These are phyloP conservation scores for Ceratocystis cacaofunesta DNA, from an alignment of 2,329 filamentous ascomycete genomes.

Conservation along the genomic window DNA sequence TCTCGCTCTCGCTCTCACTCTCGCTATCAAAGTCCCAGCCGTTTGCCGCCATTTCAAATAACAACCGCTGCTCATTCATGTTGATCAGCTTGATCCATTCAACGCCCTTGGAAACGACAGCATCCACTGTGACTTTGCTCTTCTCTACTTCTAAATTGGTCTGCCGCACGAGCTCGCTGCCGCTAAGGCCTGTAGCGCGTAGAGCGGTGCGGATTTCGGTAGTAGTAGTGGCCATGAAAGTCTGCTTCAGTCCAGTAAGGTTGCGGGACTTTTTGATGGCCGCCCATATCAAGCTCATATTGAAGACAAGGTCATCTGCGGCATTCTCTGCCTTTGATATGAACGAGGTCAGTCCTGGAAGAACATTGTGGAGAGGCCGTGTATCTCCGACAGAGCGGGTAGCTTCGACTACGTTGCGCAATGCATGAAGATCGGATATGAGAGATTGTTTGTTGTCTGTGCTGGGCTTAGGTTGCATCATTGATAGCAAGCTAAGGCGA, in stretches of 20 bases:
- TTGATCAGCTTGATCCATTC: slow-evolving; percentile 8
- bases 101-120: neutral
- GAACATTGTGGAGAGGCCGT: neutral
- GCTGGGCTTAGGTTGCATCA: neutral
- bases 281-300: slow-evolving; percentile 3
- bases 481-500: neutral
- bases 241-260: neutral
- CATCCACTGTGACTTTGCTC: neutral
- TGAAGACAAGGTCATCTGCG: slow-evolving; percentile 1
- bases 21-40: slow-evolving; percentile 7
- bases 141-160: neutral
- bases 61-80: neutral
- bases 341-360: neutral
- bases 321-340: neutral
- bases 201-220: neutral
- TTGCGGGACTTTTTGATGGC: slow-evolving; percentile 2
- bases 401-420: slow-evolving; percentile 1
- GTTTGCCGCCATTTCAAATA: slow-evolving; percentile 5
- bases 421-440: neutral
- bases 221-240: neutral
- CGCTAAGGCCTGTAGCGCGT: neutral
- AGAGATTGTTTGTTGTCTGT: neutral
- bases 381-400: neutral
- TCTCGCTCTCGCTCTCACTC: neutral
- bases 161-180: neutral